A percentile compares a stretch with the other conserved stretches of the same genome.
Conservation (phyloP, 106 monocot species). For the Dactylorhiza incarnata region DNA sequence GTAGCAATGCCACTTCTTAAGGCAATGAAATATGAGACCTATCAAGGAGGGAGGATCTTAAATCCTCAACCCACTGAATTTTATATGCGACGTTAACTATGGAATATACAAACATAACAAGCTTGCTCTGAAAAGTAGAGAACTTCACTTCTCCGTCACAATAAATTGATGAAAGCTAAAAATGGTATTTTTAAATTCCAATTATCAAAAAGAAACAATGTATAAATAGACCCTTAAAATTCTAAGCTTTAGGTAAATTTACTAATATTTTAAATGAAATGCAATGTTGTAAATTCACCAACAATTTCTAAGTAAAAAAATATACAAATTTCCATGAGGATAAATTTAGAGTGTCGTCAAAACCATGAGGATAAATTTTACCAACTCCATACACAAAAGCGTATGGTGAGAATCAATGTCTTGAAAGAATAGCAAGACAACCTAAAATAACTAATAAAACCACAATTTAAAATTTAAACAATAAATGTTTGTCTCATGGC, state of each 20-base stretch:
- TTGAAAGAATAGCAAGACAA: background rate
- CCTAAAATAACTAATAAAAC: background rate
- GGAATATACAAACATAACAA: conserved; percentile 17
- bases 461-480: conserved; percentile 4
- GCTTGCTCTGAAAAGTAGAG: conserved; percentile 17
- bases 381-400: background rate
- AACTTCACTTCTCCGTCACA: background rate
- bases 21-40: conserved; percentile 43
- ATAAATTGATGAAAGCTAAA: background rate
- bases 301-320: too few species aligned
- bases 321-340: background rate
- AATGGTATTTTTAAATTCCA: background rate
- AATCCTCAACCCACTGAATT: background rate
- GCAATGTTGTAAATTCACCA: too few species aligned
- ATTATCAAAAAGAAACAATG: background rate
- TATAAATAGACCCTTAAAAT: background rate
- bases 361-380: background rate
- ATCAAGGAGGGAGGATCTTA: background rate
- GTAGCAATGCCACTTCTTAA: conserved; percentile 17
- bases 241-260: background rate
- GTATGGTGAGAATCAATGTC: background rate
- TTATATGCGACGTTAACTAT: too few species aligned
- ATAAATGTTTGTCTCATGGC: conserved; percentile 25
- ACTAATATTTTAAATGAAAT: too few species aligned
- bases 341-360: too few species aligned